Base-by-base conservation (phyloP, 805 yeast species). In the Saccharomycopsis fodiens region DNA sequence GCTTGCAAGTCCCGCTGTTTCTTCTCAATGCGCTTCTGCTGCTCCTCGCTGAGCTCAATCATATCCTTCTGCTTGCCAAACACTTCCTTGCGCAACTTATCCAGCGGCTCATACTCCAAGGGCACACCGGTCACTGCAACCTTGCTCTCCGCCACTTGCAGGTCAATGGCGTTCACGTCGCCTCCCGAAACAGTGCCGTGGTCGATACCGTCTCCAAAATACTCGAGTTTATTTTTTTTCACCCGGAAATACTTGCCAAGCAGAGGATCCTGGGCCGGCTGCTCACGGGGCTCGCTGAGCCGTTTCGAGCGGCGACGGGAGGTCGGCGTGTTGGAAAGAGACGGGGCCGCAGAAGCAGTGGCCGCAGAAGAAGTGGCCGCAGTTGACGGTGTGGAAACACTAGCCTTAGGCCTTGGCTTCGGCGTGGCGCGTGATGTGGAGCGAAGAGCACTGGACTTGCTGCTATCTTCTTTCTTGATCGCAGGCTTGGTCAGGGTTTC, bases 41-140 rank as follows among this genome's bases (percentile, higher is more conserved):
- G 47, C n/a, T 25, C 29, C 19, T 5, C 20, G 36, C 36, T 32
- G 20, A 7, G 8, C 8, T 19, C 36, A 6, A 6, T 25, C 29
- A 25, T 10, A 5, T 32, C 15, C 20, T 10, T 19, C 20, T 32
- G 8, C 20, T 32, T 32, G 20, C 36, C 36, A 21, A 37, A 25
- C n/a, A 42, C 48, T 16, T 47, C 48, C 20, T 35, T 39, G 19
- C 44, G 41, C n/a, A 36, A 30, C 27, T 38, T 39, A 8, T 27
- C 17, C 17, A 50, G 52, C 3, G 52, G 52, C 15, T 22, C 12
- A 7, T 22, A 35, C 34, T 49, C 52, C 21, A 49, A 37, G 4
- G 52, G 45, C 23, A 22, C 40, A 8, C 52, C 52, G 4, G 52
- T 49, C 3, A 42, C 47, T n/a, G 40, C 44, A 4, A 46, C 22